These are phyloP conservation scores for Aureobasidium sp. DNA, from an alignment of 2,329 filamentous ascomycete species.

Conservation along the genomic window DNA sequence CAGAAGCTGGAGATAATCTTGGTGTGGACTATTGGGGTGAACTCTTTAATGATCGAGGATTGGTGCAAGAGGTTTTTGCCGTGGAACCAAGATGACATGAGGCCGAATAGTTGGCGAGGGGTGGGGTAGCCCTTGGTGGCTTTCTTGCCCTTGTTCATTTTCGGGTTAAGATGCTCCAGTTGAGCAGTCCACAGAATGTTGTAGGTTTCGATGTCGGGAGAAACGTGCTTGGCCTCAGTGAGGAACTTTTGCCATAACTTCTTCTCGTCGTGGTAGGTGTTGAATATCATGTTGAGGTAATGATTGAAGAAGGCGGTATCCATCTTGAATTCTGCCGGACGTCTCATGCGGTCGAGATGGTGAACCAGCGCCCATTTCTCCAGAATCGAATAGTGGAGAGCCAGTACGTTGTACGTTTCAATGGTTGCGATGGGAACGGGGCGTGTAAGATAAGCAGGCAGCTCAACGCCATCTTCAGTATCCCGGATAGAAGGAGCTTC, in stretches of 20 bases:
- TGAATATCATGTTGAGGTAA: conserved; percentile 47
- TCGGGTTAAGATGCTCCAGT: background rate
- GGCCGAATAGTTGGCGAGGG: conserved; percentile 16
- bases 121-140: background rate
- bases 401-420: conserved; percentile 71
- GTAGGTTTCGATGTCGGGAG: conserved; percentile 18
- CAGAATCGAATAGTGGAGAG: conserved; percentile 63
- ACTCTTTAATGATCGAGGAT: background rate
- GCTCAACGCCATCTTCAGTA: conserved; percentile 9
- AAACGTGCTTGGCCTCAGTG: conserved; percentile 6
- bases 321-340: conserved; percentile 56
- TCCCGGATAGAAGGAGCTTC: background rate
- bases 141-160: background rate
- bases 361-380: conserved; percentile 52
- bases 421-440: conserved; percentile 55
- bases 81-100: conserved; percentile 16
- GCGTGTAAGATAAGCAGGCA: conserved; percentile 28
- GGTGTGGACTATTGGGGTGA: conserved; percentile 15
- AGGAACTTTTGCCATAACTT: conserved; percentile 12
- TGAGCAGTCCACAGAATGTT: conserved; percentile 17
- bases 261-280: conserved; percentile 11
- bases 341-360: conserved; percentile 56
- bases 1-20: conserved; percentile 18
- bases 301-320: conserved; percentile 76
- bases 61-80: background rate